These are phyloP conservation scores for Rhodofomes roseus DNA, from an alignment of 1,284 basidiomycete genomes.

Conservation along the genomic window DNA sequence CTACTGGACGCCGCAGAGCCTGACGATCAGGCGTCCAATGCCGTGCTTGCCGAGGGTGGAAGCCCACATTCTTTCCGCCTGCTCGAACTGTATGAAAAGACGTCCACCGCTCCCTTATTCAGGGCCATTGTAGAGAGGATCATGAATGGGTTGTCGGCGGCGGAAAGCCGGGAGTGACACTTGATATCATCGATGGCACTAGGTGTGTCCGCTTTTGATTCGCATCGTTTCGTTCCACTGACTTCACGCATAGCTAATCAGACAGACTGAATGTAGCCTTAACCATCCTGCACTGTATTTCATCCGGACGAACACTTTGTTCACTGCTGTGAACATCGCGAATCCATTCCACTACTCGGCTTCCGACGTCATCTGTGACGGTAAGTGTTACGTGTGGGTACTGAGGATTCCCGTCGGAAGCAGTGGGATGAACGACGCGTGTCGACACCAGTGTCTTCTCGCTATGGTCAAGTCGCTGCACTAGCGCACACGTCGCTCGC, in stretches of 20 bases:
- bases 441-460: not conserved
- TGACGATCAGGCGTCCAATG: conserved; percentile 20
- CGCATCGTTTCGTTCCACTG: not conserved
- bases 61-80: conserved; percentile 39
- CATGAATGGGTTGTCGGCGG: conserved; percentile 18
- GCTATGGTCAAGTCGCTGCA: not conserved
- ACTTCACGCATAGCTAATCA: no score
- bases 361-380: not conserved
- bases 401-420: not conserved
- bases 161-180: not conserved
- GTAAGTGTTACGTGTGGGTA: not conserved
- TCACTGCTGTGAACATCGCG: not conserved
- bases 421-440: not conserved
- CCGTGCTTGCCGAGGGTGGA: conserved; percentile 18
- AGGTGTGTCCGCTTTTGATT: not conserved
- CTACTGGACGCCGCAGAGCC: conserved; percentile 73
- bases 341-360: not conserved
- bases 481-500: not conserved
- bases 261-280: not conserved
- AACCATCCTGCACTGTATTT: conserved; percentile 1
- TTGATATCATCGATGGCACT: not conserved
- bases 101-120: conserved; percentile 63
- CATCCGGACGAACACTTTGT: not conserved
- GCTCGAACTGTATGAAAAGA: conserved; percentile 52
- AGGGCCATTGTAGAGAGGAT: conserved; percentile 45